Evolutionary conservation across 179 eudicot species (phyloP).

Genomic region (Silene noctiflora): DNA sequence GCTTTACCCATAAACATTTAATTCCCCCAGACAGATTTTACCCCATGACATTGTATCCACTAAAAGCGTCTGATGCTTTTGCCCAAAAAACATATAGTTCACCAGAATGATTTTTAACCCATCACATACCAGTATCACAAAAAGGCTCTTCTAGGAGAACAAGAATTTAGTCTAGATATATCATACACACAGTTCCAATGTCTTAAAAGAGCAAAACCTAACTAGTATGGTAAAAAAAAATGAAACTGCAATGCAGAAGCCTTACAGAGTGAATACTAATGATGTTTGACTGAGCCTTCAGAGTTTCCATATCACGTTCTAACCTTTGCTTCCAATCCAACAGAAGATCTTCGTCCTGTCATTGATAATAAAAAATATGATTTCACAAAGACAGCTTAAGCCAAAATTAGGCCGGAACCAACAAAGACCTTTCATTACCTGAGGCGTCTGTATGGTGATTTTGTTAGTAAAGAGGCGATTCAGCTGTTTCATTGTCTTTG

Average conservation of each 20-base stretch:
- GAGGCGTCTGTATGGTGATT: slow-evolving; percentile 83
- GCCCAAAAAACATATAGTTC: too few relatives aligned
- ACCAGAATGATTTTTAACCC: background rate
- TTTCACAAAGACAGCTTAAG: background rate
- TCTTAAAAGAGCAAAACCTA: background rate
- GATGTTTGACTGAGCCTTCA: slow-evolving; percentile 73
- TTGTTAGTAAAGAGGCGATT: slow-evolving; percentile 84
- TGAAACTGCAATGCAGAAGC: slow-evolving; percentile 7
- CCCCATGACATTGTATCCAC: too few relatives aligned
- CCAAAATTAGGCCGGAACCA: background rate
- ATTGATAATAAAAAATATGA: background rate
- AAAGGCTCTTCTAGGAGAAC: background rate
- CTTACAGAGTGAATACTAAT: slow-evolving; percentile 71
- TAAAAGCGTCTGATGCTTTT: too few relatives aligned
- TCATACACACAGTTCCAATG: background rate
- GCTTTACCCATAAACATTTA: background rate
- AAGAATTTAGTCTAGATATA: background rate
- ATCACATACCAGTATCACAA: background rate
- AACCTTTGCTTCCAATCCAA: slow-evolving; percentile 84
- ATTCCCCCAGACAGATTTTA: background rate
- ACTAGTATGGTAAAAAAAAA: background rate
- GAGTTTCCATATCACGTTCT: slow-evolving; percentile 83
- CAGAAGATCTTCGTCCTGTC: slow-evolving; percentile 70
- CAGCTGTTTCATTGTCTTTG: slow-evolving; percentile 77
- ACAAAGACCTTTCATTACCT: slow-evolving; percentile 41